A percentile compares a stretch with the other conserved stretches of the same genome.
These are phyloP conservation scores for Sphaerobolus stellatus DNA, from an alignment of 1,284 basidiomycete genomes.

Conservation along the genomic window DNA sequence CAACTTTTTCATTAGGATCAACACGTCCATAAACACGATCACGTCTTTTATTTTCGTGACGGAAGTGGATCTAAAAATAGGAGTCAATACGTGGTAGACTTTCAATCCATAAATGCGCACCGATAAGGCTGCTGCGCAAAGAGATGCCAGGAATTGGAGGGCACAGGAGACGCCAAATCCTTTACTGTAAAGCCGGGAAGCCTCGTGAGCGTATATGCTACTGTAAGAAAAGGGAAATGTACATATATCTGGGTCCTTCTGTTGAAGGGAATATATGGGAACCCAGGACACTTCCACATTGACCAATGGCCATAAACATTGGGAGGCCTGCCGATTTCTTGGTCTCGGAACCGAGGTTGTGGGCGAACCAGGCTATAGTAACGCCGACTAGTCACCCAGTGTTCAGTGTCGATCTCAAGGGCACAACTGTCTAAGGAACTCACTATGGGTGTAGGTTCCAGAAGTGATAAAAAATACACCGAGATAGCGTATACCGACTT, in stretches of 20 bases:
- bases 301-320: conserved; percentile 74
- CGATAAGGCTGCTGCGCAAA: conserved; percentile 51
- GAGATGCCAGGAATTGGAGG: conserved; percentile 57
- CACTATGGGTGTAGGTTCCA: conserved; percentile 61
- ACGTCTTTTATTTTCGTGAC: conserved; percentile 57
- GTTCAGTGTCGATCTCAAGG: background rate
- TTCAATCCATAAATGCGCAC: conserved; percentile 36
- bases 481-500: no score
- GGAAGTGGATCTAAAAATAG: conserved; percentile 54
- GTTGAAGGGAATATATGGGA: conserved; percentile 67
- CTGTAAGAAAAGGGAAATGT: no score
- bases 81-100: background rate
- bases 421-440: background rate
- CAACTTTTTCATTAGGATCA: conserved; percentile 49
- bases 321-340: conserved; percentile 74
- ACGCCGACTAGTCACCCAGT: conserved; percentile 47
- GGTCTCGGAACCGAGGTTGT: conserved; percentile 76
- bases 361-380: conserved; percentile 69
- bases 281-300: conserved; percentile 69
- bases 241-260: conserved; percentile 66
- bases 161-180: conserved; percentile 42
- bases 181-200: conserved; percentile 52
- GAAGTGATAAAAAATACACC: conserved; percentile 68
- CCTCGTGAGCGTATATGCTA: no score
- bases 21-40: conserved; percentile 56